Evolutionary conservation across 441 rosid species (phyloP).

Genomic region (Gossypium gossypioides): DNA sequence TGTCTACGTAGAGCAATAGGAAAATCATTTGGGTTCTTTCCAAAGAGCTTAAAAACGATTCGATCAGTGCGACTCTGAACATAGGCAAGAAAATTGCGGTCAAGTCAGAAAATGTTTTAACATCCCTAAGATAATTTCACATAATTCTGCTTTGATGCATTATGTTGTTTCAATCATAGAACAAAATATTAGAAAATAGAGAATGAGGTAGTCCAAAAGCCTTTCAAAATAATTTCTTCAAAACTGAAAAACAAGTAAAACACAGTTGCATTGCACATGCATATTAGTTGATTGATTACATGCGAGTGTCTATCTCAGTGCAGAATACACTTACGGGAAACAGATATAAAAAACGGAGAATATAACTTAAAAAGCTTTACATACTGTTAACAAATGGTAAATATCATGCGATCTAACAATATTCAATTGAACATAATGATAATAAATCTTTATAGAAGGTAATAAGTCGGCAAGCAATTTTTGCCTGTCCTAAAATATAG

Average conservation of each 20-base stretch:
- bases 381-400: neutral
- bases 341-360: neutral
- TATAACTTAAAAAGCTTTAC: neutral
- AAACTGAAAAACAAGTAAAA: neutral
- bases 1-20: conserved; percentile 33
- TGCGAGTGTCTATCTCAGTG: neutral
- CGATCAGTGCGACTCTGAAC: conserved; percentile 37
- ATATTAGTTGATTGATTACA: neutral
- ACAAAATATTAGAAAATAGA: neutral
- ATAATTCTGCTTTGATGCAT: neutral
- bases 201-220: neutral
- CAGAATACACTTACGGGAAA: neutral
- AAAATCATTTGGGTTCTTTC: conserved; percentile 32
- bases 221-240: neutral
- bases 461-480: neutral
- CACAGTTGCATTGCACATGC: neutral
- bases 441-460: neutral
- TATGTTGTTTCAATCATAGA: neutral
- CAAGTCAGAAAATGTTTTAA: conserved; percentile 4
- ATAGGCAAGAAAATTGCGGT: conserved; percentile 7
- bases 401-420: neutral
- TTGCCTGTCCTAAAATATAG: neutral
- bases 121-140: neutral
- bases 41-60: conserved; percentile 41
- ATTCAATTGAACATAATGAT: neutral